A percentile compares a stretch with the other conserved stretches of the same genome.
Evolutionary conservation across 495 filamentous ascomycete species (phyloP).

Genomic region (Penicillium macrosclerotiorum): DNA sequence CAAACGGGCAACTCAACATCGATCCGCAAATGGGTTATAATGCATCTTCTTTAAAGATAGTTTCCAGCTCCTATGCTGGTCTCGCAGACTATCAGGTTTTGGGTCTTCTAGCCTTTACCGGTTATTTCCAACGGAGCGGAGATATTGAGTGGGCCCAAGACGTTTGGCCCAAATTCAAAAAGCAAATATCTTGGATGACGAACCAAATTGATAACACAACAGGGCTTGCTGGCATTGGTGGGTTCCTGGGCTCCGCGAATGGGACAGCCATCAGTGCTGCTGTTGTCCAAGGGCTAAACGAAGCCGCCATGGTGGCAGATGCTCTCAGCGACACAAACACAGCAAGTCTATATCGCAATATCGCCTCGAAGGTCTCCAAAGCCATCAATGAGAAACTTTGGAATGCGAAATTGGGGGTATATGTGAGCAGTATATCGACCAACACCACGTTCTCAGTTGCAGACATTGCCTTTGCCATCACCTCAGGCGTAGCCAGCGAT

Average conservation of each 20-base stretch:
- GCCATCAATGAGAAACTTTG: constrained; percentile 28
- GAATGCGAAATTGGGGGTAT: constrained; percentile 23
- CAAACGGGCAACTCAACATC: constrained; percentile 10
- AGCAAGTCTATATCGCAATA: neutral
- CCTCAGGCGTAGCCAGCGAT: constrained; percentile 22
- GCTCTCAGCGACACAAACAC: neutral
- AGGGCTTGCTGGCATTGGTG: neutral
- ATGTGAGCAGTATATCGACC: constrained; percentile 16
- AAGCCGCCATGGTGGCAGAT: constrained; percentile 6
- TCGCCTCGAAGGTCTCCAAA: neutral
- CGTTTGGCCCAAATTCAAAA: constrained; percentile 2
- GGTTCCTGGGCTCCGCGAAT: constrained; percentile 2
- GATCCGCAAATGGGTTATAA: constrained; percentile 11
- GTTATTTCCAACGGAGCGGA: constrained; percentile 17
- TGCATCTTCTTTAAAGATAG: constrained; percentile 5
- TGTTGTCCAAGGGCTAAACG: constrained; percentile 8
- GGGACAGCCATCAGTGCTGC: neutral
- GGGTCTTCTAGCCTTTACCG: constrained; percentile 14
- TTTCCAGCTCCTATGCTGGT: constrained; percentile 11
- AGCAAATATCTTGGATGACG: neutral
- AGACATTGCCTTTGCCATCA: constrained; percentile 24
- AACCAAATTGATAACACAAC: neutral
- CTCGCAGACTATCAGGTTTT: constrained; percentile 30
- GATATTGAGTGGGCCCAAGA: constrained; percentile 13
- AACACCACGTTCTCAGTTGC: constrained; percentile 20